Conservation (phyloP, 1,284 basidiomycete species). For the Malassezia sp. region DNA sequence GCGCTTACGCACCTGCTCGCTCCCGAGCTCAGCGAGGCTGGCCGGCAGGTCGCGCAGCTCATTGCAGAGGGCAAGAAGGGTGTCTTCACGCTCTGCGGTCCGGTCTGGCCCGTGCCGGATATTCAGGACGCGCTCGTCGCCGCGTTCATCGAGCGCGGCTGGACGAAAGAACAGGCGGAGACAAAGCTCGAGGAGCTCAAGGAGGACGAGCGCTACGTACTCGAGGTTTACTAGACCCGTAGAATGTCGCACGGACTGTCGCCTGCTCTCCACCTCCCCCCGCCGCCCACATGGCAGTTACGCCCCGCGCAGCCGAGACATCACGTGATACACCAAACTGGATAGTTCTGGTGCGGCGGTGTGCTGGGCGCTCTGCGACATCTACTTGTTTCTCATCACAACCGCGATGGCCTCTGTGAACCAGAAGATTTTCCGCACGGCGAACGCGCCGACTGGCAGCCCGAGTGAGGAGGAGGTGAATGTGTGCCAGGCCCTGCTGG, state of each 20-base stretch:
- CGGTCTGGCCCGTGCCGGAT: constrained; percentile 96
- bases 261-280: neutral
- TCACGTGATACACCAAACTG: constrained; percentile 10
- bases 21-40: constrained; percentile 41
- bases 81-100: constrained; percentile 92
- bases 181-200: constrained; percentile 79
- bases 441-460: constrained; percentile 74
- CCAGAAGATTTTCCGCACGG: constrained; percentile 82
- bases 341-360: constrained; percentile 11
- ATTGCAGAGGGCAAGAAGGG: constrained; percentile 31
- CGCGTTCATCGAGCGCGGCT: constrained; percentile 60
- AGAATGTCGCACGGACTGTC: neutral
- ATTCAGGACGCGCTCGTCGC: constrained; percentile 82
- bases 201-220: constrained; percentile 91
- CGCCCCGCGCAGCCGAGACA: no score
- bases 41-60: constrained; percentile 52
- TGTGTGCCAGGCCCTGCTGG: constrained; percentile 90
- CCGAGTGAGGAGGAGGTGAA: constrained; percentile 84
- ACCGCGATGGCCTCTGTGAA: constrained; percentile 38
- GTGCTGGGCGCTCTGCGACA: neutral
- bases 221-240: constrained; percentile 59
- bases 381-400: constrained; percentile 11
- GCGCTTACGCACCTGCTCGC: constrained; percentile 54
- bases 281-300: neutral
- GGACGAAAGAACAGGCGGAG: constrained; percentile 61